A percentile compares a stretch with the other conserved stretches of the same genome.
Conservation (phyloP, 257 asterid species). For the Cruciata laevipes region DNA sequence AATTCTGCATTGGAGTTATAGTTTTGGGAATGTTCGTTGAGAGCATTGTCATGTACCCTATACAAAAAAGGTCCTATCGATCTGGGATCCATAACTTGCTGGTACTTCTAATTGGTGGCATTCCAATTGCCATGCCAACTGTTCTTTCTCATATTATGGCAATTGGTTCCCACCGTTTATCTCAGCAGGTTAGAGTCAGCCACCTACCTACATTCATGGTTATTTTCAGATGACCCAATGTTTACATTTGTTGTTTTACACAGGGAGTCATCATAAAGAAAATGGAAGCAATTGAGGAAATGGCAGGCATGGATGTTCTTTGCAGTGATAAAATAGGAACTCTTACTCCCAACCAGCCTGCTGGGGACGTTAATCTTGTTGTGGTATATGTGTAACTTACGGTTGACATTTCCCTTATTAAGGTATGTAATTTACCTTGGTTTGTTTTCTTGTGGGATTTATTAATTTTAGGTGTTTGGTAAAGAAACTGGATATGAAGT, state of each 20-base stretch:
- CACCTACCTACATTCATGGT: constrained; percentile 9
- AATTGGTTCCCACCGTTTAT: constrained; percentile 74
- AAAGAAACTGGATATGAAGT: too few relatives aligned
- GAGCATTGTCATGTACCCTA: constrained; percentile 65
- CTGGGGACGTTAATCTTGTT: too few relatives aligned
- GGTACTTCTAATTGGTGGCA: constrained; percentile 80
- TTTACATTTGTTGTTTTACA: constrained; percentile 15
- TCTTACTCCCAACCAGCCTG: constrained; percentile 69
- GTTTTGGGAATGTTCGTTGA: constrained; percentile 58
- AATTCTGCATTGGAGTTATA: constrained; percentile 71
- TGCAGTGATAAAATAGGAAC: constrained; percentile 93
- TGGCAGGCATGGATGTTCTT: constrained; percentile 93
- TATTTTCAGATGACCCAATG: background rate
- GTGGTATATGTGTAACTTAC: too few relatives aligned
- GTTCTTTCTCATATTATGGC: constrained; percentile 87
- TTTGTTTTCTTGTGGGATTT: constrained; percentile 44
- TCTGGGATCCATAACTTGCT: constrained; percentile 65
- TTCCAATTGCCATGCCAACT: constrained; percentile 91
- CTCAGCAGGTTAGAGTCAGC: constrained; percentile 50
- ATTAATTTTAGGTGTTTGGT: too few relatives aligned
- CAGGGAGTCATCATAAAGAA: constrained; percentile 81
- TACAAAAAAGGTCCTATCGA: constrained; percentile 58
- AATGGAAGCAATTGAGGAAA: constrained; percentile 88
- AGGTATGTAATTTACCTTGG: constrained; percentile 42
- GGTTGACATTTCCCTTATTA: constrained; percentile 53